Evolutionary conservation across 78 protist genomes (phyloP), one percentile per base, ranked within the genome.

Genomic region (Chrysochromulina tobinii): DNA sequence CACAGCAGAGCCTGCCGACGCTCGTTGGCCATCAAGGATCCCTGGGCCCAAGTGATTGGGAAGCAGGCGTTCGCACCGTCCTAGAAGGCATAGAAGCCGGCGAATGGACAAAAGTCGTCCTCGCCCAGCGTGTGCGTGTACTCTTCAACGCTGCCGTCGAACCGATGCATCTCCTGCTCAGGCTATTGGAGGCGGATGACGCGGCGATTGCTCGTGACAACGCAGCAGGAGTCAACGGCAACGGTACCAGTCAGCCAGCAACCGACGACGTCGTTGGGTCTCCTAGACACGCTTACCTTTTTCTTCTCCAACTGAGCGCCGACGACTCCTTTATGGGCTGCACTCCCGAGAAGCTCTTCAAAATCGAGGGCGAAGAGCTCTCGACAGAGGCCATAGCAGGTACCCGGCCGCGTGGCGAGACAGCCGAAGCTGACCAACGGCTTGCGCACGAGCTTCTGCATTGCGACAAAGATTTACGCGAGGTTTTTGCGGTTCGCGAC

Each of bases 381-480:
- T 21, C 51, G 59, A 85, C 89, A 9, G 67, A 59, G 89, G 89
- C 89, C 54, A 64, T 85, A 54, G 64, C 89, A 2, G 89, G 89
- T 75, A 85, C 89, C 77, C 69, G 89, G 38, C 85, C 21, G 85
- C 89, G 89, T 25, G 89, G 89, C 79, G 64, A 3, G 48, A 48
- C 77, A 12, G 77, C 27, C 48, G 58, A 0, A 38, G 51, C 2
- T 4, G 89, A 85, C 89, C 53, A 15, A 59, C 57, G 8, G n/a
- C 89, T 85, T n/a, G 89, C 77, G 14, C 25, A 85, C 18, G 89
- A 85, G 89, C 89, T 85, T 12, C 89, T 85, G 27, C 38, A 27
- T 23, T 25, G 27, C 68, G 89, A 38, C 61, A 85, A 85, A 25
- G 89, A 85, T 58, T 1, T 48, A 55, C 21, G 55, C 77, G 89